Evolutionary conservation across 163 green algal species (phyloP).

Genomic region (Trebouxia gelatinosa): DNA sequence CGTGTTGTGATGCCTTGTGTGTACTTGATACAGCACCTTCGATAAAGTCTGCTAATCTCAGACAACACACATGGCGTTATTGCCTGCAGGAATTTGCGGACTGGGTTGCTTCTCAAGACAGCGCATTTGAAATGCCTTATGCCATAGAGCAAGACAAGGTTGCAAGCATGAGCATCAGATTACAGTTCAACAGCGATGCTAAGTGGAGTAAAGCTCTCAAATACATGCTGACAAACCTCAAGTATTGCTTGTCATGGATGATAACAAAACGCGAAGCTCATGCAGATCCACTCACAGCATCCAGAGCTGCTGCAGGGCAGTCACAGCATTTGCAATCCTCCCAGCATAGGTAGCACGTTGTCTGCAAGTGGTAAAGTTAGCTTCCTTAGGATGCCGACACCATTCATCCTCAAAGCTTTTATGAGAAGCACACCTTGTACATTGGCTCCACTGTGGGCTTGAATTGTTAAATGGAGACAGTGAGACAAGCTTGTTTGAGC

Average conservation of each 20-base stretch:
- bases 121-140: slow-evolving; percentile 85
- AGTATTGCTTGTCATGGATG: slow-evolving; percentile 47
- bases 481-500: too few species aligned
- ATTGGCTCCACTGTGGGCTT: too few species aligned
- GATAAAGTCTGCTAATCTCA: not conserved
- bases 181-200: slow-evolving; percentile 81
- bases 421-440: too few species aligned
- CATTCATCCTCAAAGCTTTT: too few species aligned
- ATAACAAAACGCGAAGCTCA: too few species aligned
- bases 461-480: too few species aligned
- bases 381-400: too few species aligned
- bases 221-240: slow-evolving; percentile 87
- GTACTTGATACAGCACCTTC: not conserved
- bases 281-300: not conserved
- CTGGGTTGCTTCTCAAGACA: slow-evolving; percentile 65
- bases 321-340: too few species aligned
- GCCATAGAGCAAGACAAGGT: slow-evolving; percentile 84
- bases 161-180: slow-evolving; percentile 72
- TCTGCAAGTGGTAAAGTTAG: too few species aligned
- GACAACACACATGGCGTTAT: not conserved
- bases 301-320: not conserved
- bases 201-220: slow-evolving; percentile 96
- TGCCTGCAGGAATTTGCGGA: slow-evolving; percentile 78
- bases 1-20: not conserved
- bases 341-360: too few species aligned